Base-by-base conservation (phyloP, 225 moss, liverwort and hornwort species). In the Marchantia paleacea region DNA sequence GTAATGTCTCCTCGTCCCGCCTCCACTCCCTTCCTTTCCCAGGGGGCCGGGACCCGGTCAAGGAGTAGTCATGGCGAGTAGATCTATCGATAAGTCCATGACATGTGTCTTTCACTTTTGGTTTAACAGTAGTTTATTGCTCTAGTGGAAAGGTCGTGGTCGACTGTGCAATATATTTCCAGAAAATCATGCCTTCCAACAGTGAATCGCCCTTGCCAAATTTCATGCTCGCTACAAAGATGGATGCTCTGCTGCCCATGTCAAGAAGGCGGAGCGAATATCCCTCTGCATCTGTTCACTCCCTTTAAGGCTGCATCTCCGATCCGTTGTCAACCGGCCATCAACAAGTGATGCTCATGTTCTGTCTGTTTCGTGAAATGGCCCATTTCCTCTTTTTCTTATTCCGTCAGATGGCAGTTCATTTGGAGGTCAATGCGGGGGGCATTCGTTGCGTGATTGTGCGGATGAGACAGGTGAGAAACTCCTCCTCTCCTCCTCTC, bases 41-140 rank as follows among this genome's bases (percentile, higher is more conserved):
- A 69, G 70, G 18, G 19, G 19, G 51, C 5, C 51, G 28, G 74
- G 52, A 74, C 52, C 24, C 73, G 52, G 74, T 74, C 74, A 74
- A 52, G 74, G 74, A 74, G 10, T 57, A 57, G 57, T 57, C 57
- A 57, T 57, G 57, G 57, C 13, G 19, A 22, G 20, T 13, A 55
- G 74, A 55, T 74, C 54, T 74, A 53, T 73, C 73, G 73, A 53
- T 73, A 28, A 29, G 54, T 54, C 29, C 28, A 54, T 14, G 26
- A 53, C 73, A 28, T 73, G 73, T 54, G 25, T 53, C 73, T 73
- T 73, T n/a, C 74, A 74, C 54, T 74, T 74, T 74, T 53, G 54
- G 39, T 10, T 51, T 3, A 3, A 74, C 74, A 74, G 74, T 74
- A 18, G 24, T 54, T 28, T 53, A 19, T 24, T 73, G 25, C 6